These are phyloP conservation scores for Chaetoscypha palmicola DNA, from an alignment of 2,329 filamentous ascomycete species.

Conservation along the genomic window DNA sequence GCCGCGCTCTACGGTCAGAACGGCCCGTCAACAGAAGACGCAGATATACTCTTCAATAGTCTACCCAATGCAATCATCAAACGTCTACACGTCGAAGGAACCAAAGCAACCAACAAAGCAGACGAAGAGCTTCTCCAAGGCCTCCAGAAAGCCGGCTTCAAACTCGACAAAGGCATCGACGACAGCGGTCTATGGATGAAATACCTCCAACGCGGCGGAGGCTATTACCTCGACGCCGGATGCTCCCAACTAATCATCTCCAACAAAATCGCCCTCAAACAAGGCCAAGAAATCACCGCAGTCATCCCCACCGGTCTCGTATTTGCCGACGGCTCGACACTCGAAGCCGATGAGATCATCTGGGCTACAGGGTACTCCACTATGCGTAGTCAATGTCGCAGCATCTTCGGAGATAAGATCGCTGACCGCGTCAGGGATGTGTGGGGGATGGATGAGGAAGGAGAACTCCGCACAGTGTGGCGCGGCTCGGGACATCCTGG, in stretches of 20 bases:
- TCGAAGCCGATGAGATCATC: constrained; percentile 47
- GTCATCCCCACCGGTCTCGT: constrained; percentile 34
- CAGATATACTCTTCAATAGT: constrained; percentile 53
- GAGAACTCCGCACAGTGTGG: constrained; percentile 42
- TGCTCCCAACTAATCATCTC: constrained; percentile 45
- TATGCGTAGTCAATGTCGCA: constrained; percentile 43
- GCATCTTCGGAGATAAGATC: constrained; percentile 44
- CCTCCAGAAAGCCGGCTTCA: constrained; percentile 49
- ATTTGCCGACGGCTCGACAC: constrained; percentile 38
- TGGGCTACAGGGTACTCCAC: constrained; percentile 44
- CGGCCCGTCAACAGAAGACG: constrained; percentile 52
- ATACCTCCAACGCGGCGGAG: constrained; percentile 53
- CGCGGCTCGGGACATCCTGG: constrained; percentile 40
- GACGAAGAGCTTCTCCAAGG: constrained; percentile 39
- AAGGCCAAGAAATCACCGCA: constrained; percentile 39
- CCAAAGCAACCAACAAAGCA: constrained; percentile 31
- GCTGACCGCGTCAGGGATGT: constrained; percentile 42
- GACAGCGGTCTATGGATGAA: constrained; percentile 48
- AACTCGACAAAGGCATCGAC: constrained; percentile 50
- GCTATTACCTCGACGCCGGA: constrained; percentile 53
- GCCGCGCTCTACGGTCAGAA: constrained; percentile 34
- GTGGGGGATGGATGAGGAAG: constrained; percentile 43
- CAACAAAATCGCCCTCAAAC: constrained; percentile 47
- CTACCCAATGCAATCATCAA: constrained; percentile 55
- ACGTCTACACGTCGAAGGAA: constrained; percentile 44